Base-by-base conservation (phyloP, 805 yeast species). In the Torulaspora indica region DNA sequence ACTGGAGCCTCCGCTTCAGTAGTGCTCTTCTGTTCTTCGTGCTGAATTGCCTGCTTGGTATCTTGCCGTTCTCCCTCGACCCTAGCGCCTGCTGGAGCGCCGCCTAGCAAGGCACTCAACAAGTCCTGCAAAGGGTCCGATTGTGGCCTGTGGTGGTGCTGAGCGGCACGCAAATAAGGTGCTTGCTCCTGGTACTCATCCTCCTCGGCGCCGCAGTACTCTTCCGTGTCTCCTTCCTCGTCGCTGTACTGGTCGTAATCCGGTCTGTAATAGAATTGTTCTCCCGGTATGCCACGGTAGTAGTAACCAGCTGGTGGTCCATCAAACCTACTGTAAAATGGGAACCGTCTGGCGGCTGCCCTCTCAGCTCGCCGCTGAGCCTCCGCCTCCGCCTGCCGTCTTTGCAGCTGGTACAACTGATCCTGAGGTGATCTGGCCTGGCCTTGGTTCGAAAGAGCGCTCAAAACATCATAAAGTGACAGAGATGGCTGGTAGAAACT, bases 401-500 rank as follows among this genome's bases (percentile, higher is more conserved):
- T 42, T 12, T 43, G 49, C 8, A 35, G 22, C 29, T 43, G 47
- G 34, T 45, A 38, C 3, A 42, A 27, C 14, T 38, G 46, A 28
- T 43, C 43, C n/a, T 45, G 40, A 8, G 52, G 51, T 20, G 41
- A 45, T 40, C 58, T 51, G 7, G 38, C 31, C 8, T 48, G 49
- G 10, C 53, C 51, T 38, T 58, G 60, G 14, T 38, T 49, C 14
- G 58, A 46, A 27, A 61, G 42, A 5, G 65, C 65, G 24, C 55
- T 55, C 31, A 60, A 25, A 18, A 61, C 55, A 45, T 61, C 66
- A 33, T 58, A 60, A 14, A 60, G 40, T 0, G 66, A 61, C 42
- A 60, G 25, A 13, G 62, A 54, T 35, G 64, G 64, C 46, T 60
- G 62, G 36, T 60, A 57, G 35, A 57, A 61, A 35, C 61, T 61